Evolutionary conservation across 805 yeast genomes (phyloP).

Genomic region (Torulaspora maleeae): DNA sequence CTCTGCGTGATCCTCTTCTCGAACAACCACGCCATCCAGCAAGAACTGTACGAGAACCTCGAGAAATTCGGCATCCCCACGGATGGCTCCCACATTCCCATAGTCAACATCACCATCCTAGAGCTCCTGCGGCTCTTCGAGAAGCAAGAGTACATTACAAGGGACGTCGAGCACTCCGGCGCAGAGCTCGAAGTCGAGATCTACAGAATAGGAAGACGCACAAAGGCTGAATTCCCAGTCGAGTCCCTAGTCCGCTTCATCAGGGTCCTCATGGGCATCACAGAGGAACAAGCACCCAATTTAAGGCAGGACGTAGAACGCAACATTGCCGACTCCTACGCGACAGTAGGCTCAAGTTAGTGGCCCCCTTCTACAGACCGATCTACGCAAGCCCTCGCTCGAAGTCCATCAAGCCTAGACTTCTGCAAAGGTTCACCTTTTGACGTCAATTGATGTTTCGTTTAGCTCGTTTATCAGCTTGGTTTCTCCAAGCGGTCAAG

Average conservation of each 20-base stretch:
- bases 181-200: constrained; percentile 19
- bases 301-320: constrained; percentile 21
- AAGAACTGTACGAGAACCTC: constrained; percentile 22
- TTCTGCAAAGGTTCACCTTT: not conserved
- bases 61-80: constrained; percentile 28
- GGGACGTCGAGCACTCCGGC: constrained; percentile 26
- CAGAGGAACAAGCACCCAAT: constrained; percentile 14
- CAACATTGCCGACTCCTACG: constrained; percentile 29
- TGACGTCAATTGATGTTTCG: not conserved
- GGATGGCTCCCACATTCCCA: constrained; percentile 27
- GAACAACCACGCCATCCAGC: constrained; percentile 27
- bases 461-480: constrained; percentile 5
- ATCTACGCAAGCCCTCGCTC: too few species aligned
- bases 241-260: constrained; percentile 21
- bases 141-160: constrained; percentile 23
- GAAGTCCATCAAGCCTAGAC: not conserved
- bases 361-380: not conserved
- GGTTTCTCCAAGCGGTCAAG: constrained; percentile 7
- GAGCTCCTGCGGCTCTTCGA: constrained; percentile 25
- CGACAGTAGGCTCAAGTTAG: not conserved
- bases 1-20: constrained; percentile 26
- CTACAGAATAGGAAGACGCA: constrained; percentile 30
- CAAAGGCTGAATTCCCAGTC: constrained; percentile 26
- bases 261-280: constrained; percentile 20
- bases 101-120: constrained; percentile 21